Base-by-base conservation (phyloP, 805 yeast genomes). In the Metschnikowia drakensbergensis region DNA sequence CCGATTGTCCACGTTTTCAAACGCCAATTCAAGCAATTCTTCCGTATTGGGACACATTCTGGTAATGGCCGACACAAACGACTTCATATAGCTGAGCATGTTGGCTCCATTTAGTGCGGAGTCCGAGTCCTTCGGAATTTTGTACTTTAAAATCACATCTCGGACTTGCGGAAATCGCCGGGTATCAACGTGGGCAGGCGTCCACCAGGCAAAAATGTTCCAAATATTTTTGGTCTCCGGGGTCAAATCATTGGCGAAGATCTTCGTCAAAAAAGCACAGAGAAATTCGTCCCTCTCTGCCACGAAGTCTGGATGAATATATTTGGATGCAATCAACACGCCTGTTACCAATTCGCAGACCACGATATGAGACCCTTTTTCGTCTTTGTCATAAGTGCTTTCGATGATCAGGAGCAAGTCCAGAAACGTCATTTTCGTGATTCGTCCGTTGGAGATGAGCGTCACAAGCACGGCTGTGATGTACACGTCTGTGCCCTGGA, bases 141-240 rank as follows among this genome's bases (percentile, higher is more conserved):
- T 65, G 45, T 84, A 74, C 28, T 74, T 65, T 17, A 76, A 63
- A 11, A 86, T 67, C 6, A 69, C 66, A 29, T 68, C 61, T 23
- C 74, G 64, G 3, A 86, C 62, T 9, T 75, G 72, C 10, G 84
- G 82, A 47, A 80, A 76, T 49, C 96, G 76, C 60, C 96, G 77
- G 42, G 75, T 54, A 62, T 88, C 95, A 34, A 82, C 71, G 55
- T 80, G 83, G 0, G 81, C 64, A 0, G 89, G 86, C 1, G 82
- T 59, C 86, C 89, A 85, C 84, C 88, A 84, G 3, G 84, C 72
- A 43, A 88, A 78, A 0, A 88, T 77, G 32, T 75, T 74, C 97
- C 97, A 94, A 36, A 86, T 81, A 17, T 75, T 78, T 34, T 76
- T 66, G 3, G 83, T 84, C 30, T 90, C 94, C 3, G 89, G 95